Evolutionary conservation across 2,329 filamentous ascomycete species (phyloP).

Genomic region (Stagonosporopsis rhizophila): DNA sequence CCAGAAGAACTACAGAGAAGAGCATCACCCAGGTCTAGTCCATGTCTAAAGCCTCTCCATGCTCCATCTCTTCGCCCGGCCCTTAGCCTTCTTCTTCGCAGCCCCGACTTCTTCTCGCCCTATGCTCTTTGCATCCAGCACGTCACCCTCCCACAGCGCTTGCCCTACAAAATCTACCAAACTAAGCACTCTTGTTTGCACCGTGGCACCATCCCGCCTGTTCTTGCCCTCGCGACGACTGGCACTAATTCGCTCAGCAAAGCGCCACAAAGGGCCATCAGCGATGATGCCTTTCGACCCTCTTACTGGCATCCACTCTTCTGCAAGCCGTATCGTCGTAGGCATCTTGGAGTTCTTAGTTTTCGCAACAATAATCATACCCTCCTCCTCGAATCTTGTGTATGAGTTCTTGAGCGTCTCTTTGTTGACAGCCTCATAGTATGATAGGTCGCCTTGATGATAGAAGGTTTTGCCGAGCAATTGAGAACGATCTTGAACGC

Average conservation of each 20-base stretch:
- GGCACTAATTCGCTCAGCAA: slow-evolving; percentile 85
- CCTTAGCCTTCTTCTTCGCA: slow-evolving; percentile 31
- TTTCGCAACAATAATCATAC: slow-evolving; percentile 78
- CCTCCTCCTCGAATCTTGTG: slow-evolving; percentile 85
- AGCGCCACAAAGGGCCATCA: slow-evolving; percentile 84
- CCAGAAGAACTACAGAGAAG: background rate
- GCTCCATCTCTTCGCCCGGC: slow-evolving; percentile 43
- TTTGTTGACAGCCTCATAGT: slow-evolving; percentile 98
- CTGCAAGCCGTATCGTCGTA: slow-evolving; percentile 70
- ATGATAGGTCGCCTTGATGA: slow-evolving; percentile 94
- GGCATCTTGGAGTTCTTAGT: slow-evolving; percentile 67
- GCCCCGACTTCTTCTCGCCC: slow-evolving; percentile 21
- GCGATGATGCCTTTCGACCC: slow-evolving; percentile 64
- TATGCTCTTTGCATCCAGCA: slow-evolving; percentile 14
- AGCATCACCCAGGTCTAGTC: background rate
- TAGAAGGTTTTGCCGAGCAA: slow-evolving; percentile 92
- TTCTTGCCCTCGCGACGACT: slow-evolving; percentile 94
- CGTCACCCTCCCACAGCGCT: slow-evolving; percentile 66
- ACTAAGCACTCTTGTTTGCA: slow-evolving; percentile 78
- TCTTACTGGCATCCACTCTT: slow-evolving; percentile 76
- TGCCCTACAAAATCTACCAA: slow-evolving; percentile 77
- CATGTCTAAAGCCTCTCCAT: slow-evolving; percentile 36
- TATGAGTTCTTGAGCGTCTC: slow-evolving; percentile 96
- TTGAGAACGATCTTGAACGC: slow-evolving; percentile 82
- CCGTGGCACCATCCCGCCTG: slow-evolving; percentile 87